phyloP scores from a whole-genome alignment of 306 rosid species.

The Canavalia gladiata region DNA sequence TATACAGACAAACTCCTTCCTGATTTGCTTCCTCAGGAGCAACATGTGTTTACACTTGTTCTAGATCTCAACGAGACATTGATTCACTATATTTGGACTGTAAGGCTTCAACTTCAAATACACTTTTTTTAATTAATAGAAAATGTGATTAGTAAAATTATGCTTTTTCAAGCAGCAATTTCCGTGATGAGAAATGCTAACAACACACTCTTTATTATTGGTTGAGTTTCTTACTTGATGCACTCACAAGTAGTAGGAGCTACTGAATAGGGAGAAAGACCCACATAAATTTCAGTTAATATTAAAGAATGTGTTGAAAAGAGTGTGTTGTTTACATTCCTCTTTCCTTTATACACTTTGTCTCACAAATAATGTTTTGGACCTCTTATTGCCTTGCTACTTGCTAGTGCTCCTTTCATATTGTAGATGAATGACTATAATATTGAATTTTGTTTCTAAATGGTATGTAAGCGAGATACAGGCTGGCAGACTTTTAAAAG shows the following conservation, averaged over 20 bases:
- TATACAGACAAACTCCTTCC: constrained; percentile 97
- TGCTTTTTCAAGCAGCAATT: background rate
- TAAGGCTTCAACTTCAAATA: constrained; percentile 53
- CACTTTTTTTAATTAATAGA: background rate
- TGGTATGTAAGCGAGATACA: constrained; percentile 81
- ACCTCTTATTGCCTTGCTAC: constrained; percentile 24
- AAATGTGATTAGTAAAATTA: background rate
- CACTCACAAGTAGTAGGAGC: background rate
- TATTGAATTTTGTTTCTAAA: constrained; percentile 44
- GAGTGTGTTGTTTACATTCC: background rate
- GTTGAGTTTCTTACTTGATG: background rate
- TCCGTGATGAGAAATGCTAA: background rate
- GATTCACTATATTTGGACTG: constrained; percentile 92
- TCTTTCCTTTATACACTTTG: constrained; percentile 21
- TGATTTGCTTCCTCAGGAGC: constrained; percentile 87
- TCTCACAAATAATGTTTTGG: constrained; percentile 21
- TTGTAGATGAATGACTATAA: constrained; percentile 32
- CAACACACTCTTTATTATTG: background rate
- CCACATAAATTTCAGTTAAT: background rate
- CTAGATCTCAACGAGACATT: constrained; percentile 94
- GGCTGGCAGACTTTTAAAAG: constrained; percentile 98
- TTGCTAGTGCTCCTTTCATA: constrained; percentile 10
- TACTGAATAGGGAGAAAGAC: background rate
- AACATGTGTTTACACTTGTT: constrained; percentile 91
- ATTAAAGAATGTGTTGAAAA: background rate